These are phyloP conservation scores for Backusella tarrabulga DNA, from an alignment of 192 early-diverging fungal genomes.

Conservation along the genomic window DNA sequence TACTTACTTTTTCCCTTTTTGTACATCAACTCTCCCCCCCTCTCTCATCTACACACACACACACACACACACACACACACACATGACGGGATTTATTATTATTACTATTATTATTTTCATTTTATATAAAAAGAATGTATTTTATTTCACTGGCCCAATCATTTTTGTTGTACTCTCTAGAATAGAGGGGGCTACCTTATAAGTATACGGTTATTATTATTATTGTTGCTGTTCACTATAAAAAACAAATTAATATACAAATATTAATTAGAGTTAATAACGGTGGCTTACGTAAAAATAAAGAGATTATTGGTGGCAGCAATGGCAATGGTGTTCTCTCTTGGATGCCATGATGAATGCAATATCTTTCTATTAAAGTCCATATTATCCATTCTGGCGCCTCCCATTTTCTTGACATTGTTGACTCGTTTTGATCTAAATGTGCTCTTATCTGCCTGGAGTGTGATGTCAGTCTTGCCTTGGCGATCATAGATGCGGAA, in stretches of 20 bases:
- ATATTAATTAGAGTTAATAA: background rate
- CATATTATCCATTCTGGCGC: conserved; percentile 64
- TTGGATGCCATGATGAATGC: conserved; percentile 92
- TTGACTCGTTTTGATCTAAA: conserved; percentile 87
- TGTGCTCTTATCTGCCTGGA: conserved; percentile 97
- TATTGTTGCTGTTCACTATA: background rate
- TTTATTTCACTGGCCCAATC: too few relatives aligned
- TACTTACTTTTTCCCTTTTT: too few relatives aligned
- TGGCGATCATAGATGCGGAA: conserved; percentile 91
- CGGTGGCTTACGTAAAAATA: conserved; percentile 54
- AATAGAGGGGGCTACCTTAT: too few relatives aligned
- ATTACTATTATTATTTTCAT: too few relatives aligned
- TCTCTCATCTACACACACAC: too few relatives aligned
- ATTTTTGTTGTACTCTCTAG: too few relatives aligned
- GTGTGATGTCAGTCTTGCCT: conserved; percentile 74
- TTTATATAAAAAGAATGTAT: too few relatives aligned
- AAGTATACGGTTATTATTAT: too few relatives aligned
- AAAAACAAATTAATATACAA: background rate
- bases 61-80: too few relatives aligned
- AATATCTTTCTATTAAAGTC: conserved; percentile 90
- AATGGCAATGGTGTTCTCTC: conserved; percentile 86
- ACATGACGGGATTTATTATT: too few relatives aligned
- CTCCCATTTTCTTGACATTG: conserved; percentile 75
- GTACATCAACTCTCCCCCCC: too few relatives aligned
- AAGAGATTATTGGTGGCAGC: conserved; percentile 94